Evolutionary conservation across 139 green algal species (phyloP).

Genomic region (Mesotaenium endlicherianum): DNA sequence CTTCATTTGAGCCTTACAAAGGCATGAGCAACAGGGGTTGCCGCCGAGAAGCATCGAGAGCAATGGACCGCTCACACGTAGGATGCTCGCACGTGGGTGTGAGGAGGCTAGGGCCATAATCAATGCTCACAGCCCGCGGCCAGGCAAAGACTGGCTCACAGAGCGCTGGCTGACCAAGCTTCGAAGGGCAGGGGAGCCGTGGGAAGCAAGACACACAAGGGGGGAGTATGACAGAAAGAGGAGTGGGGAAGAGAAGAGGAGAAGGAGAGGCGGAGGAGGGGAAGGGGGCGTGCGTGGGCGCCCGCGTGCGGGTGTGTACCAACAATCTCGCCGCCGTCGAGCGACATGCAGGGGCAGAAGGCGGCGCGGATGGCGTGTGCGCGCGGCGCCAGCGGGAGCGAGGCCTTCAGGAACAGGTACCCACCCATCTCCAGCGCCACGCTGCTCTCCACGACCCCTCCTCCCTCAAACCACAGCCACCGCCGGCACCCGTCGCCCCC

Average conservation of each 20-base stretch:
- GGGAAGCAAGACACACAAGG: too few relatives aligned
- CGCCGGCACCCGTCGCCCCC: too few relatives aligned
- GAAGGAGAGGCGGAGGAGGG: background rate
- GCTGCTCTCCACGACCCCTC: slow-evolving; percentile 3
- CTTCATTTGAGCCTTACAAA: too few relatives aligned
- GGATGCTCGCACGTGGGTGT: too few relatives aligned
- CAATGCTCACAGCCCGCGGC: too few relatives aligned
- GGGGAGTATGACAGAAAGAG: too few relatives aligned
- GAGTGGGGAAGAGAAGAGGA: background rate
- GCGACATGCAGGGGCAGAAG: slow-evolving; percentile 21
- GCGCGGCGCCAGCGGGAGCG: slow-evolving; percentile 19
- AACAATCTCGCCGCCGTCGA: slow-evolving; percentile 11
- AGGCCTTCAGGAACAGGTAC: slow-evolving; percentile 31
- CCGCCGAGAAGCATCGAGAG: background rate
- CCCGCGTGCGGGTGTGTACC: background rate
- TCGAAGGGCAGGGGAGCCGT: too few relatives aligned
- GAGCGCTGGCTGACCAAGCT: too few relatives aligned
- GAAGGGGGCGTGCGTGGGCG: background rate
- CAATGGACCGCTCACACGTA: too few relatives aligned
- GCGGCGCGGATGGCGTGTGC: slow-evolving; percentile 24
- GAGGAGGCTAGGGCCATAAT: too few relatives aligned
- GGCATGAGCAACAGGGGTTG: too few relatives aligned
- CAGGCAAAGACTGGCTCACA: too few relatives aligned
- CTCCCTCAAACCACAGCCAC: background rate
- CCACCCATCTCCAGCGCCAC: slow-evolving; percentile 32